Percentiles rank a stretch among this genome's conserved stretches.
These are phyloP conservation scores for Naganishia liquefaciens DNA, from an alignment of 1,284 basidiomycete species.

Conservation along the genomic window DNA sequence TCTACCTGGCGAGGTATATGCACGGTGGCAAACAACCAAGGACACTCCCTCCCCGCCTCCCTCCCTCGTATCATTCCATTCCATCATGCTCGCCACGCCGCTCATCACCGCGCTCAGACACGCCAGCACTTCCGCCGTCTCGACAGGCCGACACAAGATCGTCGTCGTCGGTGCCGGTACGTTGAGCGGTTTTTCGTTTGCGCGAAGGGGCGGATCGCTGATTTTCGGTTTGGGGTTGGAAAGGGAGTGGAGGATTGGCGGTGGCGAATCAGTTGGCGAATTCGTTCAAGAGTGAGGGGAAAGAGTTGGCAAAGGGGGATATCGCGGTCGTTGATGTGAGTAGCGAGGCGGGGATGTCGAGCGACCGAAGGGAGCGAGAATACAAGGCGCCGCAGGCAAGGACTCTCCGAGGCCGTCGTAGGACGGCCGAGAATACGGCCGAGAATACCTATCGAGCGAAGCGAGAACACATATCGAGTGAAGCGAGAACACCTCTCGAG, in stretches of 20 bases:
- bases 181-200: too few species aligned
- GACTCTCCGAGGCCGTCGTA: not conserved
- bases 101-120: slow-evolving; percentile 31
- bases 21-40: too few species aligned
- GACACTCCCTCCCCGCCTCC: too few species aligned
- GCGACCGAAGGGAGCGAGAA: not conserved
- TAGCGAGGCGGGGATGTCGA: slow-evolving; percentile 16
- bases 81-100: not conserved
- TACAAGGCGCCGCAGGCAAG: not conserved
- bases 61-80: too few species aligned
- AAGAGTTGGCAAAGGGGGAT: slow-evolving; percentile 69
- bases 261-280: slow-evolving; percentile 81
- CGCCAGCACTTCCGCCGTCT: slow-evolving; percentile 40
- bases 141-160: slow-evolving; percentile 54
- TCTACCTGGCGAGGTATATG: too few species aligned
- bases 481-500: not conserved
- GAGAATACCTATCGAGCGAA: slow-evolving; percentile 1
- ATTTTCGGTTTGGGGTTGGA: too few species aligned
- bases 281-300: slow-evolving; percentile 69
- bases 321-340: slow-evolving; percentile 74
- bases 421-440: too few species aligned
- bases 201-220: slow-evolving; percentile 35
- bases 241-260: slow-evolving; percentile 75
- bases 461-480: too few species aligned
- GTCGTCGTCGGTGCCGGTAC: slow-evolving; percentile 55